Evolutionary conservation across 306 rosid genomes (phyloP), one percentile per base, ranked within the genome.

Genomic region (Cucumis melo): DNA sequence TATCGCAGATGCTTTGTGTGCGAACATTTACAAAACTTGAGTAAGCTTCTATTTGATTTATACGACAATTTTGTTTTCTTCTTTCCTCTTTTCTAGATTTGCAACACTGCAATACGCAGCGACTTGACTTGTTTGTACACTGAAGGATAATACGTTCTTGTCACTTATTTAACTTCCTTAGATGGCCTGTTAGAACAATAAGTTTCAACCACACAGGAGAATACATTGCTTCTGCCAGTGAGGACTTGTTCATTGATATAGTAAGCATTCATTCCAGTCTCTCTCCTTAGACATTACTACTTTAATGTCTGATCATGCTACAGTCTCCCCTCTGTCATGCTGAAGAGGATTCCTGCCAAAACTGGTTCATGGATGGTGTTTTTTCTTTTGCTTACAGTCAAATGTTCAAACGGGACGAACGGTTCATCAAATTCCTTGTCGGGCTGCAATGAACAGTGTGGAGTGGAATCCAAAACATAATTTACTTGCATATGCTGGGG

Each of bases 361-460:
- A 65, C 72, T 39, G 20, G 75, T 70, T 46, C 21, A 70, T 70
- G 39, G 50, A 8, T 24, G 10, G 39, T 24, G 19, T 39, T 39
- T 66, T 14, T 39, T n/a, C 32, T 81, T 62, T 67, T 82, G 66
- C 58, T 1, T 81, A 76, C 87, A 94, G 98, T 86, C 98, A 2
- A 94, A 89, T 79, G 86, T 90, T 77, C 86, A 86, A 60, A 86
- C 92, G 17, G 97, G 97, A 76, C 86, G 89, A 83, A 90, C 96
- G 1, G 89, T 91, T 53, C 97, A 91, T 85, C 97, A 91, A 78
- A 93, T 93, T 85, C 89, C 94, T 10, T 93, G 96, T 27, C 91
- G 94, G 78, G 97, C 96, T 63, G 98, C 98, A n/a, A 91, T 90
- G 97, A 93, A 93, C 83, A 93, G 96, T 34, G 97, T 94, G 78